Conservation (phyloP, 1,284 basidiomycete species). For the Cutaneotrichosporon arboriforme region DNA sequence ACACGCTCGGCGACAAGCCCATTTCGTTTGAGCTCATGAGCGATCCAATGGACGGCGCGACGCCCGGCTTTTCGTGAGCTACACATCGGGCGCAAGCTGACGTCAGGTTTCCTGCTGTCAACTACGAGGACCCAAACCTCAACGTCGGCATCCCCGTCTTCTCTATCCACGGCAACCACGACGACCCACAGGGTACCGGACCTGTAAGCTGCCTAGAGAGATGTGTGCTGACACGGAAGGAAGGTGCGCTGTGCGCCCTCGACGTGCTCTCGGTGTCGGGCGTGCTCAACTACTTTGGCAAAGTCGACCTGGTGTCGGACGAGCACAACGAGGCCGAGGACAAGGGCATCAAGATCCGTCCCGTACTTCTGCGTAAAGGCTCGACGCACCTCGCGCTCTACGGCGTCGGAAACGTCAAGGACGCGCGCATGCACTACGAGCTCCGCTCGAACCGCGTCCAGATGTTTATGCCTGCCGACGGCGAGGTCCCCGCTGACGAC, state of each 20-base stretch:
- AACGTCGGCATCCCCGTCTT: conserved; percentile 95
- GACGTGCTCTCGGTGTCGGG: conserved; percentile 92
- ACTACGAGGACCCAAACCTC: conserved; percentile 95
- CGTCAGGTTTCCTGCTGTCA: conserved; percentile 83
- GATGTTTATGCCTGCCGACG: conserved; percentile 93
- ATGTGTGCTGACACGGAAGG: conserved; percentile 54
- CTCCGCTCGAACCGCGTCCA: conserved; percentile 84
- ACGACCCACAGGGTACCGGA: conserved; percentile 95
- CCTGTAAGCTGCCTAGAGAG: conserved; percentile 61
- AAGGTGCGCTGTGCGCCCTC: conserved; percentile 90
- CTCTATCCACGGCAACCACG: conserved; percentile 98
- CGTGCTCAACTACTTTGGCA: conserved; percentile 96
- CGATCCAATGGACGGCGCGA: conserved; percentile 83
- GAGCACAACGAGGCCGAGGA: conserved; percentile 52
- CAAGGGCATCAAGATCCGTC: conserved; percentile 76
- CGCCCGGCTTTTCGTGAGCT: conserved; percentile 72
- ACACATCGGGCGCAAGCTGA: background rate
- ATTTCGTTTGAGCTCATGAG: conserved; percentile 83
- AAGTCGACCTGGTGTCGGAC: conserved; percentile 55
- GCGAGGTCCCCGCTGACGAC: conserved; percentile 51
- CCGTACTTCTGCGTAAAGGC: conserved; percentile 86
- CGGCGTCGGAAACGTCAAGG: conserved; percentile 94
- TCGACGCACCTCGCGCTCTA: conserved; percentile 80
- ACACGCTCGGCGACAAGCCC: conserved; percentile 80
- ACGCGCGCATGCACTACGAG: conserved; percentile 93